Conservation (phyloP, 768 basidiomycete species). For the Tylopilus sp. region DNA sequence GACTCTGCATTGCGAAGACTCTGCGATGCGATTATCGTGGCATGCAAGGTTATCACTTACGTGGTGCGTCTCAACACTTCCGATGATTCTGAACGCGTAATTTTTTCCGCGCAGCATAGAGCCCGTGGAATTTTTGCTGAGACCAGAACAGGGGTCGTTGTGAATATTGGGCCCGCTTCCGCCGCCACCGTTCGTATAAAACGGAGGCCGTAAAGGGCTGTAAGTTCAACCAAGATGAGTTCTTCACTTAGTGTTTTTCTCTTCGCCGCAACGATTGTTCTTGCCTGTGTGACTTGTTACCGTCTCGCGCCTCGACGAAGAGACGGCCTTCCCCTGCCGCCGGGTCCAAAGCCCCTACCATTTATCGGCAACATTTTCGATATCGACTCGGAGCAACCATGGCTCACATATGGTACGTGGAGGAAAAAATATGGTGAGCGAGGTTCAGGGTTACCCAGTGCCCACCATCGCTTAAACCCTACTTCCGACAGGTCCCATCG, state of each 20-base stretch:
- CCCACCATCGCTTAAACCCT: neutral
- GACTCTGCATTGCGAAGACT: slow-evolving; percentile 13
- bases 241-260: slow-evolving; percentile 3
- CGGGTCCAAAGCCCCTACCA: slow-evolving; percentile 23
- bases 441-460: neutral
- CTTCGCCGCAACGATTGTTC: slow-evolving; percentile 1
- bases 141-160: slow-evolving; percentile 12
- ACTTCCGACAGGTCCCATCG: slow-evolving; percentile 22
- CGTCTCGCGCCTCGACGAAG: slow-evolving; percentile 6
- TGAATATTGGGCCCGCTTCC: slow-evolving; percentile 1
- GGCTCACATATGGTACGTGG: slow-evolving; percentile 29
- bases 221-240: slow-evolving; percentile 12
- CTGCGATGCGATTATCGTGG: slow-evolving; percentile 16
- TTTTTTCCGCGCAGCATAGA: slow-evolving; percentile 9
- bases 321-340: slow-evolving; percentile 15
- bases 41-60: slow-evolving; percentile 22
- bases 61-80: slow-evolving; percentile 17
- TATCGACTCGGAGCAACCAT: slow-evolving; percentile 20
- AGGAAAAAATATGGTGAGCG: slow-evolving; percentile 26
- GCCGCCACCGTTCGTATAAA: slow-evolving; percentile 16
- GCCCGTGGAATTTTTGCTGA: neutral
- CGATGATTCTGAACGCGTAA: slow-evolving; percentile 10
- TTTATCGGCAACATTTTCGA: slow-evolving; percentile 26
- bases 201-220: neutral
- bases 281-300: slow-evolving; percentile 13